A percentile compares a stretch with the other conserved stretches of the same genome.
These are phyloP conservation scores for Arabidopsis lyrata DNA, from an alignment of 441 rosid species.

Conservation along the genomic window DNA sequence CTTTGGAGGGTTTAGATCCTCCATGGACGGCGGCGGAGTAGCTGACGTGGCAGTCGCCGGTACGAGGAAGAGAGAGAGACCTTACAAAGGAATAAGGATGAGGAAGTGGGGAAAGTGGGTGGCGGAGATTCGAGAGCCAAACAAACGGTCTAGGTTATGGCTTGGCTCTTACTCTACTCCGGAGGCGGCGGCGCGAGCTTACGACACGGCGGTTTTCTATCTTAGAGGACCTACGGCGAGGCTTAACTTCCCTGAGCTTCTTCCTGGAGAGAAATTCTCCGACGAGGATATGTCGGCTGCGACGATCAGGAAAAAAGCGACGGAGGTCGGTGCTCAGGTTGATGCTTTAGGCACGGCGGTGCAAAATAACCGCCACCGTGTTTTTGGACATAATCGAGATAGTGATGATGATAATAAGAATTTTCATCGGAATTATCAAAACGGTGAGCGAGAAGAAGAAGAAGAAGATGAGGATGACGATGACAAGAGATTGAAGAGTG, in stretches of 20 bases:
- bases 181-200: constrained; percentile 83
- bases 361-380: constrained; percentile 49
- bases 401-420: constrained; percentile 28
- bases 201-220: constrained; percentile 83
- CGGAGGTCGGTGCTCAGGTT: constrained; percentile 84
- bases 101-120: constrained; percentile 98
- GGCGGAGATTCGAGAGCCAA: constrained; percentile 88
- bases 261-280: constrained; percentile 39
- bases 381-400: constrained; percentile 44
- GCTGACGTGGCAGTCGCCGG: constrained; percentile 23
- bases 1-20: constrained; percentile 23
- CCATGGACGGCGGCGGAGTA: constrained; percentile 27
- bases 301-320: constrained; percentile 77
- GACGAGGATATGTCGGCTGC: constrained; percentile 70
- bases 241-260: constrained; percentile 82
- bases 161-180: constrained; percentile 88
- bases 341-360: constrained; percentile 59
- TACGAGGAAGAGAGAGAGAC: constrained; percentile 55
- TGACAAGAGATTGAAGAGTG: constrained; percentile 40
- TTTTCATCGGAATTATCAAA: constrained; percentile 30
- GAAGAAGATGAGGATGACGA: background rate
- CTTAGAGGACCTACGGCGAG: constrained; percentile 85
- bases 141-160: constrained; percentile 84
- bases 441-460: constrained; percentile 20
- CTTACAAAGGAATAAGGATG: constrained; percentile 85